Conservation (phyloP, 495 filamentous ascomycete genomes). For the Sabuloglossum arenarium region DNA sequence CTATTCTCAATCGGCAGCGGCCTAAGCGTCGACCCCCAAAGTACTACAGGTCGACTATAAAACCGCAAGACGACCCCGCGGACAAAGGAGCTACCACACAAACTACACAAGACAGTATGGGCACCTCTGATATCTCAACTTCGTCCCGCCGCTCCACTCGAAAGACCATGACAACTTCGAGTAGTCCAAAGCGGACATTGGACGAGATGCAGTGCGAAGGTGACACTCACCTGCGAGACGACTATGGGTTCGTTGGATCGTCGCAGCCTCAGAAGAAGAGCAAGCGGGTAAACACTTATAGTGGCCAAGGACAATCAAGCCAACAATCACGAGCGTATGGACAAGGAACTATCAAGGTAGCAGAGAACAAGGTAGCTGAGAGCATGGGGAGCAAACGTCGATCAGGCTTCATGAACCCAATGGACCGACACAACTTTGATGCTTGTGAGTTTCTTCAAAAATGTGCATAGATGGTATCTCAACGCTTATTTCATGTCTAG, state of each 20-base stretch:
- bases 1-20: neutral
- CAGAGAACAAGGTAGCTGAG: neutral
- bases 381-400: no score
- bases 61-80: neutral
- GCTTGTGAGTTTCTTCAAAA: neutral
- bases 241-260: neutral
- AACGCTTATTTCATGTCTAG: neutral
- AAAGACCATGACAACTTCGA: neutral
- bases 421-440: neutral
- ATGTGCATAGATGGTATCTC: neutral
- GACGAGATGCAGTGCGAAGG: neutral
- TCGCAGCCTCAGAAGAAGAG: neutral
- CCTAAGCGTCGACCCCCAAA: neutral
- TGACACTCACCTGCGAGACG: neutral
- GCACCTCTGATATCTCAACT: neutral
- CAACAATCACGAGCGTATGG: neutral
- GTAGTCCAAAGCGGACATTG: neutral
- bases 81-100: neutral
- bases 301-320: neutral
- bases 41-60: neutral
- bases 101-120: neutral
- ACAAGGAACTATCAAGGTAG: neutral
- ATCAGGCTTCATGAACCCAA: neutral
- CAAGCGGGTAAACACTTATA: slow-evolving; percentile 1
- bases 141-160: neutral